Conservation (phyloP, 2,329 filamentous ascomycete genomes). For the Apiospora phragmitis region DNA sequence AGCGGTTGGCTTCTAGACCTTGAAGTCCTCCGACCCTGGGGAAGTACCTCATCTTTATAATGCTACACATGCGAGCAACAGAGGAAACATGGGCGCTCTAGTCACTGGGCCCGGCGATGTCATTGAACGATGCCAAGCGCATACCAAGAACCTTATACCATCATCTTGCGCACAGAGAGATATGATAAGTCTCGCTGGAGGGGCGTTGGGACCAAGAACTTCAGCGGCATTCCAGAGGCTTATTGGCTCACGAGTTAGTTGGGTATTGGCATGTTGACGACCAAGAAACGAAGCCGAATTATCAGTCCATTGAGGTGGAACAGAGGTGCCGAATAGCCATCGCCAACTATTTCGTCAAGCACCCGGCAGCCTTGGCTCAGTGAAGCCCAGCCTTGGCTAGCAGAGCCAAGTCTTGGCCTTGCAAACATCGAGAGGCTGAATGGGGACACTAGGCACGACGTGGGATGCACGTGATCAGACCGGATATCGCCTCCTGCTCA, state of each 20-base stretch:
- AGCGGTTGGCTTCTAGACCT: slow-evolving; percentile 9
- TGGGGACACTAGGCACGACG: slow-evolving; percentile 4
- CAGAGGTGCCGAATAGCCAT: slow-evolving; percentile 13
- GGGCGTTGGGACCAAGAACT: neutral
- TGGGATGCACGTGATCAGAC: slow-evolving; percentile 8
- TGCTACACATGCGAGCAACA: neutral
- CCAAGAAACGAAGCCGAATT: slow-evolving; percentile 3
- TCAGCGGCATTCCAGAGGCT: neutral
- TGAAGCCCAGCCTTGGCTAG: slow-evolving; percentile 10
- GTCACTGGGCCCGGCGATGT: neutral
- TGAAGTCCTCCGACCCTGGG: neutral
- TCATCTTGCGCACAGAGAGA: slow-evolving; percentile 11
- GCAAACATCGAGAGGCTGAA: neutral
- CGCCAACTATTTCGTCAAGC: neutral
- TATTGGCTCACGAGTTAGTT: slow-evolving; percentile 6
- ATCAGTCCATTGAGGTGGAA: slow-evolving; percentile 5
- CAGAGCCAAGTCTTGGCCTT: slow-evolving; percentile 12
- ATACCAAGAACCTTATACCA: slow-evolving; percentile 15
- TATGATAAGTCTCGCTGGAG: slow-evolving; percentile 2
- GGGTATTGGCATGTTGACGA: slow-evolving; percentile 11
- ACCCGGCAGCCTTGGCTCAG: slow-evolving; percentile 11
- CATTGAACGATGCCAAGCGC: slow-evolving; percentile 10
- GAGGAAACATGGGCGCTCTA: neutral
- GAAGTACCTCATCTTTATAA: slow-evolving; percentile 13
- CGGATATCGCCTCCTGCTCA: slow-evolving; percentile 2